These are phyloP conservation scores for Cynara cardunculus DNA, from an alignment of 129 eudicot species.

Conservation along the genomic window DNA sequence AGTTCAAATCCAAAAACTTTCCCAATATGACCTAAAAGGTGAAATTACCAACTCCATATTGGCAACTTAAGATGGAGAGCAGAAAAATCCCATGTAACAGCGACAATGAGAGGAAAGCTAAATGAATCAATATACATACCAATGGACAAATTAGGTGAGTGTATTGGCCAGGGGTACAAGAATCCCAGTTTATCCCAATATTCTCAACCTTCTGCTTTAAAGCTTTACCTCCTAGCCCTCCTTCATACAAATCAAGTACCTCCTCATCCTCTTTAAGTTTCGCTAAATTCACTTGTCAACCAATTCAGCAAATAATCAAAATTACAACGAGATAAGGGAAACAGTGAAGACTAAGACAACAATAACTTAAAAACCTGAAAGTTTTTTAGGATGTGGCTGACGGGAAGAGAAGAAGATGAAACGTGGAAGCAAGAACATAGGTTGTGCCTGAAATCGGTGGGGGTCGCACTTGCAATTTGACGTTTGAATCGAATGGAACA, in stretches of 20 bases:
- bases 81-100: background rate
- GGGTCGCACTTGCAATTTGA: background rate
- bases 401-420: background rate
- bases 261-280: slow-evolving; percentile 26
- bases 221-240: background rate
- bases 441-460: background rate
- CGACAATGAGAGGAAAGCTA: background rate
- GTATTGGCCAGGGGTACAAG: slow-evolving; percentile 52
- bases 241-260: slow-evolving; percentile 20
- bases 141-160: slow-evolving; percentile 53
- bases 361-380: slow-evolving; percentile 7
- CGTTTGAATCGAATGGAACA: slow-evolving; percentile 10
- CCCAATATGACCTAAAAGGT: background rate
- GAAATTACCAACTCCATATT: background rate
- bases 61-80: background rate
- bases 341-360: background rate
- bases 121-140: slow-evolving; percentile 24
- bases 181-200: slow-evolving; percentile 42
- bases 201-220: slow-evolving; percentile 49
- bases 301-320: background rate
- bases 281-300: slow-evolving; percentile 13
- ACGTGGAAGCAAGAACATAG: background rate
- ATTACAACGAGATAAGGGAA: background rate
- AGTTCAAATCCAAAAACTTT: background rate
- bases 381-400: background rate